A percentile compares a stretch with the other conserved stretches of the same genome.
Evolutionary conservation across 306 rosid genomes (phyloP).

Genomic region (Phaseolus lunatus): DNA sequence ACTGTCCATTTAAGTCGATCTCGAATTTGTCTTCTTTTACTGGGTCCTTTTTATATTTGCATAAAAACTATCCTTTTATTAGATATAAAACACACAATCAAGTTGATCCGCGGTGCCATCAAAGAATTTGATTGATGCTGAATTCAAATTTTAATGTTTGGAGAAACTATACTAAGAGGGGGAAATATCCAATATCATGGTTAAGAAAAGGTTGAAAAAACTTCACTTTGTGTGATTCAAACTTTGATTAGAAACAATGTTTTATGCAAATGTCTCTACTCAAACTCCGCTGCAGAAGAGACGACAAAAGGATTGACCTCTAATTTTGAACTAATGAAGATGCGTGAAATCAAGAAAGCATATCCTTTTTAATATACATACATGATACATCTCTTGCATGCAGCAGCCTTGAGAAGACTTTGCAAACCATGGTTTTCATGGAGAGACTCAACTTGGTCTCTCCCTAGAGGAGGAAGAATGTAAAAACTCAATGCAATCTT

Average conservation of each 20-base stretch:
- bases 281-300: constrained; percentile 24
- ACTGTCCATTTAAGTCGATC: background rate
- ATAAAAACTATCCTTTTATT: background rate
- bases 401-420: constrained; percentile 36
- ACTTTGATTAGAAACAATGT: constrained; percentile 26
- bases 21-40: background rate
- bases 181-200: too few relatives aligned
- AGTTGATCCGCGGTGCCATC: too few relatives aligned
- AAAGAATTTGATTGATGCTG: background rate
- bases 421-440: constrained; percentile 43
- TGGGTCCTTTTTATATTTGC: background rate
- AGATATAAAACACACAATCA: background rate
- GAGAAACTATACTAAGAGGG: too few relatives aligned
- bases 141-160: background rate
- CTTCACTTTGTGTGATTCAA: constrained; percentile 15
- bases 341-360: constrained; percentile 48
- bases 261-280: constrained; percentile 12
- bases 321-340: constrained; percentile 33
- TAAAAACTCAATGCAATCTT: constrained; percentile 88
- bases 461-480: constrained; percentile 85
- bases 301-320: constrained; percentile 22
- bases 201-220: background rate
- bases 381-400: constrained; percentile 39
- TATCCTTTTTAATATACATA: constrained; percentile 49
- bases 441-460: constrained; percentile 56